Conservation (phyloP, 1,139 yeast species). For the Taphrina wiesneri region DNA sequence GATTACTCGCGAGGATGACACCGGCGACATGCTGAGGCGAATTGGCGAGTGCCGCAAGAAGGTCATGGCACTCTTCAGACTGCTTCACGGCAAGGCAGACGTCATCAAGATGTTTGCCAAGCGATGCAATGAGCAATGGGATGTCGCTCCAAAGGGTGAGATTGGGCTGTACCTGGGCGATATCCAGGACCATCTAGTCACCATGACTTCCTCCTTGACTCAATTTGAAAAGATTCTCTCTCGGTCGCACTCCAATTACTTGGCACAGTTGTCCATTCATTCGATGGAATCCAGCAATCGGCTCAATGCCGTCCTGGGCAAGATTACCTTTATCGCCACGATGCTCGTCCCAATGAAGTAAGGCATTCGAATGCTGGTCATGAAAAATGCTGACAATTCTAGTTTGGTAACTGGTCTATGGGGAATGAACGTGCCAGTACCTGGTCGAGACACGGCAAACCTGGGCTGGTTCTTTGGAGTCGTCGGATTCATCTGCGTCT, state of each 20-base stretch:
- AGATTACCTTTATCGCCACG: conserved; percentile 88
- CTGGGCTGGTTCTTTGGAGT: conserved; percentile 70
- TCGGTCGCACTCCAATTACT: conserved; percentile 84
- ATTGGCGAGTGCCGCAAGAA: conserved; percentile 88
- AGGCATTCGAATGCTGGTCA: neutral
- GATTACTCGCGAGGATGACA: conserved; percentile 61
- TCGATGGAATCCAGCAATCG: conserved; percentile 80
- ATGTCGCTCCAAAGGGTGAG: conserved; percentile 47
- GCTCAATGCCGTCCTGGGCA: conserved; percentile 82
- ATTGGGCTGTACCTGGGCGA: conserved; percentile 79
- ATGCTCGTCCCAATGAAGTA: conserved; percentile 70
- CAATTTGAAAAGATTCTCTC: conserved; percentile 92
- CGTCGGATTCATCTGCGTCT: conserved; percentile 32
- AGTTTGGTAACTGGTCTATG: conserved; percentile 88
- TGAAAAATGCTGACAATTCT: neutral
- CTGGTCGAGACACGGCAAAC: conserved; percentile 57
- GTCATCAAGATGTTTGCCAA: conserved; percentile 97
- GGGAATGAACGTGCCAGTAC: conserved; percentile 93
- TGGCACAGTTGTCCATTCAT: conserved; percentile 92
- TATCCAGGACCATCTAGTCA: conserved; percentile 94
- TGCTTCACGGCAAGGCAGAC: conserved; percentile 92
- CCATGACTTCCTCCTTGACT: conserved; percentile 87
- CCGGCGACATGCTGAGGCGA: conserved; percentile 60
- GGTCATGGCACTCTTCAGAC: conserved; percentile 88
- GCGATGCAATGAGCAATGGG: conserved; percentile 75